These are phyloP conservation scores for Musa troglodytarum DNA, from an alignment of 176 grass and related monocot species.

Conservation along the genomic window DNA sequence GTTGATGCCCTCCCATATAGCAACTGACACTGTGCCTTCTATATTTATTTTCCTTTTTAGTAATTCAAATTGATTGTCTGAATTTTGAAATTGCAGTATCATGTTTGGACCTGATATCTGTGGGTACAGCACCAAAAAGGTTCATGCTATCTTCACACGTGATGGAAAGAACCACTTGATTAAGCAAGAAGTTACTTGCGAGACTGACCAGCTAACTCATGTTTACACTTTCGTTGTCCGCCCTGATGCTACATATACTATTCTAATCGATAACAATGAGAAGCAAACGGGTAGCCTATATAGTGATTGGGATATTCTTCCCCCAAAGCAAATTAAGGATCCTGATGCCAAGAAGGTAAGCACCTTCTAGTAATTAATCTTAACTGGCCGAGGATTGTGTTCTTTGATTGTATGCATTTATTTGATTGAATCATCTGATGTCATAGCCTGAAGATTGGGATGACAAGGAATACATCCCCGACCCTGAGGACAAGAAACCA, in stretches of 20 bases:
- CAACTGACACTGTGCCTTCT: not conserved
- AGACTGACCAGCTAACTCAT: constrained; percentile 72
- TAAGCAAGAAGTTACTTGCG: constrained; percentile 75
- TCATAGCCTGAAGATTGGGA: constrained; percentile 60
- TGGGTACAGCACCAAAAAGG: constrained; percentile 43
- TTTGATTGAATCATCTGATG: constrained; percentile 3
- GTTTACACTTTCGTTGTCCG: constrained; percentile 73
- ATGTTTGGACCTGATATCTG: constrained; percentile 70
- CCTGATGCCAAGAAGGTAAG: constrained; percentile 60
- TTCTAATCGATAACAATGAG: constrained; percentile 75
- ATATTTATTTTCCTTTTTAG: not conserved
- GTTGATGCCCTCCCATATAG: not conserved
- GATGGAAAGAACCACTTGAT: constrained; percentile 72
- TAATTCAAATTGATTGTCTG: not conserved
- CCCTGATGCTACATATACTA: constrained; percentile 66
- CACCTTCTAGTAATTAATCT: not conserved
- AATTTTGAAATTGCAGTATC: constrained; percentile 26
- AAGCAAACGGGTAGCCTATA: constrained; percentile 77
- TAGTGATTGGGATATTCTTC: constrained; percentile 78
- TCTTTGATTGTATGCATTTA: not conserved
- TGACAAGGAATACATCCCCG: constrained; percentile 45
- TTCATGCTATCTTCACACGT: constrained; percentile 53
- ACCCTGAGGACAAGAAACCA: constrained; percentile 53
- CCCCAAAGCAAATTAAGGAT: constrained; percentile 59
- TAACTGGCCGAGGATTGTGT: not conserved